A percentile compares a stretch with the other conserved stretches of the same genome.
These are phyloP conservation scores for Aspergillus latus DNA, from an alignment of 2,329 filamentous ascomycete species.

Conservation along the genomic window DNA sequence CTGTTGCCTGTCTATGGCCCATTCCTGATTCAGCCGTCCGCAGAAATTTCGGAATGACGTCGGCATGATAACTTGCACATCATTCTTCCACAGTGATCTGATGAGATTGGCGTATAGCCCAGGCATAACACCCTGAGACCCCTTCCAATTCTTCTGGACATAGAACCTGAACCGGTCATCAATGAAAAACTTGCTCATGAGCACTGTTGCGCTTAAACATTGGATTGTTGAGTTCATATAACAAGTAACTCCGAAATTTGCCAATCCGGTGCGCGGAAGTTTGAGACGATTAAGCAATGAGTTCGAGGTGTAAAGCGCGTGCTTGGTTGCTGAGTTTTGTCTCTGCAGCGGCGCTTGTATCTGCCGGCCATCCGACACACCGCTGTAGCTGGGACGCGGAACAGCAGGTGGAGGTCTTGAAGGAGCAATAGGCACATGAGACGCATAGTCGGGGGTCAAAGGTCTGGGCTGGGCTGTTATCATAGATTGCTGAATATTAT, in stretches of 20 bases:
- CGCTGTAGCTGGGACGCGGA: slow-evolving; percentile 74
- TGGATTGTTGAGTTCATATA: slow-evolving; percentile 93
- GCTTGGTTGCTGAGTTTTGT: slow-evolving; percentile 47
- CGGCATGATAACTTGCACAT: slow-evolving; percentile 53
- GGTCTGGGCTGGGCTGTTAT: slow-evolving; percentile 40
- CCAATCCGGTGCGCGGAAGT: slow-evolving; percentile 69
- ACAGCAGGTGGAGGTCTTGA: slow-evolving; percentile 67
- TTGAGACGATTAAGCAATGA: slow-evolving; percentile 46
- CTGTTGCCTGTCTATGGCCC: slow-evolving; percentile 76
- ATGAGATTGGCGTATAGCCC: slow-evolving; percentile 63
- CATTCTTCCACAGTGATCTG: slow-evolving; percentile 62
- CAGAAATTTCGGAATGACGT: slow-evolving; percentile 67
- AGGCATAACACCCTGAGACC: slow-evolving; percentile 61
- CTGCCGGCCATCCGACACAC: slow-evolving; percentile 64
- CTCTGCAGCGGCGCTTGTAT: slow-evolving; percentile 45
- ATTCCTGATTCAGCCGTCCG: slow-evolving; percentile 62
- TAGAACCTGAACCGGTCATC: slow-evolving; percentile 60
- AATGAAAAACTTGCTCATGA: slow-evolving; percentile 63
- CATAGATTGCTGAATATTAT: slow-evolving; percentile 60
- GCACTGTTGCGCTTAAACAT: slow-evolving; percentile 70
- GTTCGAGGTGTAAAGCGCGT: slow-evolving; percentile 44
- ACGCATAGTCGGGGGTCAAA: slow-evolving; percentile 33
- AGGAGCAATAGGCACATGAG: slow-evolving; percentile 58
- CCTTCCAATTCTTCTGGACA: slow-evolving; percentile 67
- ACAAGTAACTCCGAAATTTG: slow-evolving; percentile 80